Percentiles rank a stretch among this genome's conserved stretches.
Conservation (phyloP, 129 eudicot species). For the Arctium minus region DNA sequence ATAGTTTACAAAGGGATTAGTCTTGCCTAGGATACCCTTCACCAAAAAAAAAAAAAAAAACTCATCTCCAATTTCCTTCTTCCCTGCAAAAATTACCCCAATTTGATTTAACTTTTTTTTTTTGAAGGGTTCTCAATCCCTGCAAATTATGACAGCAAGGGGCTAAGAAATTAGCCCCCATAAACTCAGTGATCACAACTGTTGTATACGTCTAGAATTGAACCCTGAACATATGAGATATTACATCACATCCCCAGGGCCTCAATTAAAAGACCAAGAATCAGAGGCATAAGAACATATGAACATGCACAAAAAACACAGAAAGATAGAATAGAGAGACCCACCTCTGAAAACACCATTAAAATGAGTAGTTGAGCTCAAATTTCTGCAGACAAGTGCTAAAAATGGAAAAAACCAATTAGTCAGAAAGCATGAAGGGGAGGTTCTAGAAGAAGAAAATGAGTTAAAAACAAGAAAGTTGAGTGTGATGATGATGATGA, state of each 20-base stretch:
- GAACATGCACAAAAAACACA: background rate
- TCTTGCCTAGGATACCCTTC: too few relatives aligned
- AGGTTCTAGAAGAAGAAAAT: background rate
- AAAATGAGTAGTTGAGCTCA: conserved; percentile 15
- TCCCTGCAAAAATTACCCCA: background rate
- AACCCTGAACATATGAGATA: too few relatives aligned
- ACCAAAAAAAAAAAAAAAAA: background rate
- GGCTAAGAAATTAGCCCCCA: background rate
- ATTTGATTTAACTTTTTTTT: background rate
- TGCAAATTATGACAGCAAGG: too few relatives aligned
- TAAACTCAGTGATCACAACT: background rate
- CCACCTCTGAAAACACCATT: conserved; percentile 25
- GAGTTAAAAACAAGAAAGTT: background rate
- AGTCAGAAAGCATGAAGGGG: conserved; percentile 2
- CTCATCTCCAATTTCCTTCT: background rate
- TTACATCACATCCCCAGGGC: too few relatives aligned
- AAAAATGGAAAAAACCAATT: background rate
- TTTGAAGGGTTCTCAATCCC: too few relatives aligned
- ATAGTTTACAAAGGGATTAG: too few relatives aligned
- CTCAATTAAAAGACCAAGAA: background rate
- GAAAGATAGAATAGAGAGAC: conserved; percentile 4
- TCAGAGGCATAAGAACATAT: background rate
- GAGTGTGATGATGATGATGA: conserved; percentile 9
- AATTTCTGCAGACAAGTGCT: conserved; percentile 3
- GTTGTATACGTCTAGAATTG: too few relatives aligned